Evolutionary conservation across 2,329 filamentous ascomycete species (phyloP), one percentile per base, ranked within the genome.

Genomic region (Diplocarpon rosae): DNA sequence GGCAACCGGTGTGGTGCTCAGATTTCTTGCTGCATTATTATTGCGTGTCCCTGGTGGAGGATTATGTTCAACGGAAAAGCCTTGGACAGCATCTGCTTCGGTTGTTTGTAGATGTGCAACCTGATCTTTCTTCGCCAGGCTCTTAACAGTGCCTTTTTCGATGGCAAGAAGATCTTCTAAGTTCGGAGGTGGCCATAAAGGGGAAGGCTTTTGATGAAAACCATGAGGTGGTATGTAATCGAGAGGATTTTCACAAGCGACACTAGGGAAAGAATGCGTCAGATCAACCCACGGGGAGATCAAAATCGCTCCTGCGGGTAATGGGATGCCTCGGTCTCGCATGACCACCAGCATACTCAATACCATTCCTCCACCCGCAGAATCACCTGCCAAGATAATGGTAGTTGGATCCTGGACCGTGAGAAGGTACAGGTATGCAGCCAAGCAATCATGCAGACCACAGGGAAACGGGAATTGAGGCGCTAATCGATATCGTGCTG

Each of bases 381-480:
- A 95, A 60, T 98, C 92, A 16, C 92, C 92, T 0, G 87, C 88
- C 24, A 96, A 63, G 14, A 96, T 70, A 36, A 98, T 92, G 8
- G 87, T 88, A 16, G 73, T 80, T 0, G 90, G 80, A 39, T 87
- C 77, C 54, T 94, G 83, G 2, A 78, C 66, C 3, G 78, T 78
- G 37, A 96, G 71, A 2, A 96, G 75, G 55, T 86, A 83, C 13
- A 96, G 68, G 59, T 98, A 96, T 0, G 87, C 78, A 1, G 90
- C 86, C 39, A 98, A 63, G 56, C 87, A 95, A 61, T 98, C 92
- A 45, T 92, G 81, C 7, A 98, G 66, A 24, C 85, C 88, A 58
- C 92, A 96, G 0, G 92, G 92, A 52, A 98, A 98, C 0, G 92
- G 92, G 48, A 90, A 98, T 61, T 96, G 89, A 2, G 90, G 92